These are phyloP conservation scores for Bonia amplexicaulis DNA, from an alignment of 176 grass and related monocot genomes.

Conservation along the genomic window DNA sequence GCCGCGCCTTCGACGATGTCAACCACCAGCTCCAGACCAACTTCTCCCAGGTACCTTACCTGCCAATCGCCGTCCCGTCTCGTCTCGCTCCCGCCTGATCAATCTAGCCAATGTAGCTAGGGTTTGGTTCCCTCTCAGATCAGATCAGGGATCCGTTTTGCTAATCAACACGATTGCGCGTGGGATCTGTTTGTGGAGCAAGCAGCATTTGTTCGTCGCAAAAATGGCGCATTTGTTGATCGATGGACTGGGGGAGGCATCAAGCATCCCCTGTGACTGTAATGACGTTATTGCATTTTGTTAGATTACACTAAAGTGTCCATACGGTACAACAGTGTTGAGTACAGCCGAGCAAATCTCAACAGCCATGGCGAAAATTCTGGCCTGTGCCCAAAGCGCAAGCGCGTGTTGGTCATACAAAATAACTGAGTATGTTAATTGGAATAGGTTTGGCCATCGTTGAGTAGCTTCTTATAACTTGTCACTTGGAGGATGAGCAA, in stretches of 20 bases:
- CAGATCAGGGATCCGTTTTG: neutral
- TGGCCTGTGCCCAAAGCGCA: neutral
- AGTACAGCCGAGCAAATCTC: neutral
- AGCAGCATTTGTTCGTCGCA: no score
- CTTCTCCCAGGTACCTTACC: conserved; percentile 46
- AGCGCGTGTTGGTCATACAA: neutral
- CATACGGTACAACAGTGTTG: neutral
- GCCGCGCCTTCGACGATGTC: conserved; percentile 66
- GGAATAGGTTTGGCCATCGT: neutral
- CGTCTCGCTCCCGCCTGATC: neutral
- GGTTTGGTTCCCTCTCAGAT: neutral
- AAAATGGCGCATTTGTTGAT: neutral
- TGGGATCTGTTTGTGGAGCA: neutral
- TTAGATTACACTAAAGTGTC: neutral
- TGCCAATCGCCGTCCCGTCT: neutral
- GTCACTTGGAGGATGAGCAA: neutral
- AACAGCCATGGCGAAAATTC: neutral
- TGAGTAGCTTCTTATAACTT: neutral
- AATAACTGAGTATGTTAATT: neutral
- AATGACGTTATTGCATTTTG: neutral
- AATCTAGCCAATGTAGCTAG: neutral
- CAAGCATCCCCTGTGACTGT: neutral
- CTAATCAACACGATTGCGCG: neutral
- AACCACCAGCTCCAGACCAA: conserved; percentile 73
- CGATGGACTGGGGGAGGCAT: neutral